phyloP scores from a whole-genome alignment of 148 eudicot species.

The Fagopyrum esculentum region DNA sequence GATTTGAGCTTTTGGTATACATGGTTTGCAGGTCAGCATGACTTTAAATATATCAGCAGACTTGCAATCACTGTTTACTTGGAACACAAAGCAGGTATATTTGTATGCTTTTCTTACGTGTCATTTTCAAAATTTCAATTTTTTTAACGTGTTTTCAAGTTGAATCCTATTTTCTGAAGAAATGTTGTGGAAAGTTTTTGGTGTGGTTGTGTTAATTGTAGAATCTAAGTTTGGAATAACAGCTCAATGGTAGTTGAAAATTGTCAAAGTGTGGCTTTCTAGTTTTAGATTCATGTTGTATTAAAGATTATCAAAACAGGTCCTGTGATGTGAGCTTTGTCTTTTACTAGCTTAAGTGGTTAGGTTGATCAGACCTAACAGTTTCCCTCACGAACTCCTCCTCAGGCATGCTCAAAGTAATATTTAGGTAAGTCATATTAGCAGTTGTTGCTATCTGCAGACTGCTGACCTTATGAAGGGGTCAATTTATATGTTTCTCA shows the following conservation, averaged over 20 bases:
- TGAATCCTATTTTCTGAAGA: neutral
- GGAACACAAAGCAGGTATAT: slow-evolving; percentile 90
- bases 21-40: slow-evolving; percentile 45
- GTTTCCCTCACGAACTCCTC: no score
- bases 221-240: no score
- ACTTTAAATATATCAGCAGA: slow-evolving; percentile 68
- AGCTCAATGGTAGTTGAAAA: no score
- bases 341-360: no score
- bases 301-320: no score
- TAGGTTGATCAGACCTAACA: no score
- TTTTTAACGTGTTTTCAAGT: neutral
- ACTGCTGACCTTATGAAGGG: neutral
- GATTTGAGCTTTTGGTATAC: neutral
- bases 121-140: neutral
- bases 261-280: no score
- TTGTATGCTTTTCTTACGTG: neutral
- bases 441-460: neutral
- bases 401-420: neutral
- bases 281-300: no score
- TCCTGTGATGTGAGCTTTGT: no score
- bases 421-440: neutral
- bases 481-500: neutral
- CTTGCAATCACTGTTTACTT: slow-evolving; percentile 72
- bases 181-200: no score
- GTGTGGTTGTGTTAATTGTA: no score